Evolutionary conservation across 73 alveolate species (phyloP).

Genomic region (Paramecium sonneborni): DNA sequence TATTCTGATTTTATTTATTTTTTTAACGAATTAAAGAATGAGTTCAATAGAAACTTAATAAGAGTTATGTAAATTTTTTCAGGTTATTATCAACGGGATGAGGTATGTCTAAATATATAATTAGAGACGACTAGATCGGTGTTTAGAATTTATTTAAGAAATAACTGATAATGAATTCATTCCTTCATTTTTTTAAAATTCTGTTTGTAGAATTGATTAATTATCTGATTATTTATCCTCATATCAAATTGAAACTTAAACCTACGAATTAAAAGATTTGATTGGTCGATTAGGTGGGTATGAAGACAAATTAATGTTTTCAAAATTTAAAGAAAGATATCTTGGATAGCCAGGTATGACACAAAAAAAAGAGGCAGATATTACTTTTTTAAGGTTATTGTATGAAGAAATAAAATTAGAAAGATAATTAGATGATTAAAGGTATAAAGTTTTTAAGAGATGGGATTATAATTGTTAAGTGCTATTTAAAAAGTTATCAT

Average conservation of each 20-base stretch:
- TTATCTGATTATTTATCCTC: not conserved
- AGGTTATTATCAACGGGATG: not conserved
- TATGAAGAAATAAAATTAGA: slow-evolving; percentile 12
- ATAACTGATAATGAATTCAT: not conserved
- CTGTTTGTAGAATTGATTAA: not conserved
- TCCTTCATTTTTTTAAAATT: not conserved
- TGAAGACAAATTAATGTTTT: not conserved
- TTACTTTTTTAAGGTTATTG: not conserved
- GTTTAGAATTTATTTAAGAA: not conserved
- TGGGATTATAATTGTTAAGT: not conserved
- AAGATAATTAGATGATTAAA: slow-evolving; percentile 17
- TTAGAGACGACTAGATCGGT: not conserved
- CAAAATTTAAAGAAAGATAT: not conserved
- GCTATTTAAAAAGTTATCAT: not conserved
- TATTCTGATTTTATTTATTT: not conserved
- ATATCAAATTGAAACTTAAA: not conserved
- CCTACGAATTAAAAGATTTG: not conserved
- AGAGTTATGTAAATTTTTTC: not conserved
- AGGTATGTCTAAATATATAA: not conserved
- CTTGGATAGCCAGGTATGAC: not conserved
- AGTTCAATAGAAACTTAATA: not conserved
- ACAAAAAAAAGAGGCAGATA: not conserved
- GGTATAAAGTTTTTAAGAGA: not conserved
- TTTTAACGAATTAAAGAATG: not conserved
- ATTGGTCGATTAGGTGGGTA: not conserved